These are phyloP conservation scores for Orbilia javanica DNA, from an alignment of 2,329 filamentous ascomycete species.

Conservation along the genomic window DNA sequence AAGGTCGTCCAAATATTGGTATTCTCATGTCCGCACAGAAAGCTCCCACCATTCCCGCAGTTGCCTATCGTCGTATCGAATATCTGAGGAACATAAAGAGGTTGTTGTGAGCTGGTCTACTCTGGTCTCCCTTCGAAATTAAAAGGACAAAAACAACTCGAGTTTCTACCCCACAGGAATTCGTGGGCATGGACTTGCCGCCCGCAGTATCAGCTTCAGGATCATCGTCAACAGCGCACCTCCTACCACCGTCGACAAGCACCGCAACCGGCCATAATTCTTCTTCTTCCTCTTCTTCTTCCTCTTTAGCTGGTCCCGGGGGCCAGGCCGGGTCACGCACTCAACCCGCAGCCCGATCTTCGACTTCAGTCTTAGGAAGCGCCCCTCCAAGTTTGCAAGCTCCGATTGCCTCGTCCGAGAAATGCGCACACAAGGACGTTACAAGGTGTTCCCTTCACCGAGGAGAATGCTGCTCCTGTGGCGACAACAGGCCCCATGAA, in stretches of 20 bases:
- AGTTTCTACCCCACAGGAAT: constrained; percentile 50
- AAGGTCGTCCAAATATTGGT: constrained; percentile 1
- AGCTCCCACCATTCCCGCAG: background rate
- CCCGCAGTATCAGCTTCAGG: constrained; percentile 44
- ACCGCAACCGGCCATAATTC: constrained; percentile 32
- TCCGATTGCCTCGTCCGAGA: constrained; percentile 39
- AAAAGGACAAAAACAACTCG: constrained; percentile 38
- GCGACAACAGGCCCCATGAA: constrained; percentile 52
- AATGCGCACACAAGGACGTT: constrained; percentile 55
- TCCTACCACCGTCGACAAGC: constrained; percentile 36
- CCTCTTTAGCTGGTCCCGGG: constrained; percentile 11
- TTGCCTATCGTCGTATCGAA: background rate
- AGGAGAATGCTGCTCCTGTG: constrained; percentile 53
- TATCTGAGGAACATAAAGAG: constrained; percentile 19
- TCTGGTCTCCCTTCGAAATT: constrained; percentile 17
- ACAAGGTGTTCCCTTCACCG: constrained; percentile 55
- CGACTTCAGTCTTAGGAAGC: constrained; percentile 24
- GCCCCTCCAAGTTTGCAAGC: constrained; percentile 23
- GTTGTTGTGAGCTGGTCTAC: constrained; percentile 41
- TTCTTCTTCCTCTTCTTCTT: constrained; percentile 26
- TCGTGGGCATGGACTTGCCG: constrained; percentile 58
- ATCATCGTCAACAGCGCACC: constrained; percentile 31
- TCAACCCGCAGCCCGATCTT: constrained; percentile 33
- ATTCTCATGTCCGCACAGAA: constrained; percentile 9
- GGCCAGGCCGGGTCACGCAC: constrained; percentile 28